These are phyloP conservation scores for Blastocystis sp. DNA, from an alignment of 352 stramenopile genomes.

Conservation along the genomic window DNA sequence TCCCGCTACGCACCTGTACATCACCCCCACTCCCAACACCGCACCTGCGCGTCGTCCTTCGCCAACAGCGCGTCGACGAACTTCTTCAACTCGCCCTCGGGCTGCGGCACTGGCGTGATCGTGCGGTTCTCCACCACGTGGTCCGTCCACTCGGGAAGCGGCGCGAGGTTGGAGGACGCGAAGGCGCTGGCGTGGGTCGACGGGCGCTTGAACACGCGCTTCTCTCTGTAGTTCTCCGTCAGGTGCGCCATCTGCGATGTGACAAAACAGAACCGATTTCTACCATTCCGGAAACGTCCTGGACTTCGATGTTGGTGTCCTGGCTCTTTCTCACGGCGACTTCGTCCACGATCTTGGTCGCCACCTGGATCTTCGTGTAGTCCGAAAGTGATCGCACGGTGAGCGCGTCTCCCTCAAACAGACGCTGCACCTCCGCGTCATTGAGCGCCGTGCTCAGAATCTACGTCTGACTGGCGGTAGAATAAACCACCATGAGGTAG, in stretches of 20 bases:
- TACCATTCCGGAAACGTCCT: neutral
- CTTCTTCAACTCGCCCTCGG: neutral
- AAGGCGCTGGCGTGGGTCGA: neutral
- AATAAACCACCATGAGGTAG: slow-evolving; percentile 12
- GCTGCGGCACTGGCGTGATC: neutral
- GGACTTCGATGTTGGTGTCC: neutral
- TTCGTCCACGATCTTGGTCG: neutral
- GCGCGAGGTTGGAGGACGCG: neutral
- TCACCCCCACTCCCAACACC: too few relatives aligned
- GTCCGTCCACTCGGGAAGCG: neutral
- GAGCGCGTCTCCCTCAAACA: neutral
- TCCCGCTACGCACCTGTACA: neutral
- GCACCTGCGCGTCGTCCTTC: slow-evolving; percentile 1
- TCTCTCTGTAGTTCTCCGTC: neutral
- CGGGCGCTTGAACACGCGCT: neutral
- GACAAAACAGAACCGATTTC: neutral
- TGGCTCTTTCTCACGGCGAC: neutral
- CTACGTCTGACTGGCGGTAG: neutral
- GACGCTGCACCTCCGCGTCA: neutral
- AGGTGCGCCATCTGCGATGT: neutral
- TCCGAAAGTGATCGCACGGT: neutral
- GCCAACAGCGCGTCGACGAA: slow-evolving; percentile 21
- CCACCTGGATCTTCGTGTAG: neutral
- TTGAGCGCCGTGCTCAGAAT: neutral
- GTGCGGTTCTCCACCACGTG: neutral